Evolutionary conservation across 495 filamentous ascomycete genomes (phyloP).

Genomic region (Aspergillus sparsus): DNA sequence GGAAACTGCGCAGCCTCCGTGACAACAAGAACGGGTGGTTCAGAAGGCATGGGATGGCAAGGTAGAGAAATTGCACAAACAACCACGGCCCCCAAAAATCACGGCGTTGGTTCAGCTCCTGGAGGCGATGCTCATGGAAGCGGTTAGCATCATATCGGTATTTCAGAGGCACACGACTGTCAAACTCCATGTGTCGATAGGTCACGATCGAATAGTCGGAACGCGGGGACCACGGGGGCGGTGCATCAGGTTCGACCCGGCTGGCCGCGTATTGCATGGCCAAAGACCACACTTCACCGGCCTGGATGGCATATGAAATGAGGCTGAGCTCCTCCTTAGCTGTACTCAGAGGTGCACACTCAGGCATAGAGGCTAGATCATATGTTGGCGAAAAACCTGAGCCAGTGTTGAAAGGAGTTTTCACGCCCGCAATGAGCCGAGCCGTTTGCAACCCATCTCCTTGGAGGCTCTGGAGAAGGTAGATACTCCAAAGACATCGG

Average conservation of each 20-base stretch:
- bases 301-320: conserved; percentile 36
- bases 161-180: conserved; percentile 44
- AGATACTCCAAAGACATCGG: conserved; percentile 41
- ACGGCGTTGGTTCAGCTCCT: conserved; percentile 37
- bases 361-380: conserved; percentile 4
- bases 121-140: conserved; percentile 36
- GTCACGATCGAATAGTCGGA: conserved; percentile 45
- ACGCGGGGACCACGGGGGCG: conserved; percentile 45
- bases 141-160: conserved; percentile 44
- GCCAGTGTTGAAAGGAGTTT: conserved; percentile 19
- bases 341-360: not conserved
- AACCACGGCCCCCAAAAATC: conserved; percentile 50
- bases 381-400: conserved; percentile 20
- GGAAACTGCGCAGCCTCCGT: conserved; percentile 42
- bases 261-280: conserved; percentile 42
- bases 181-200: conserved; percentile 45
- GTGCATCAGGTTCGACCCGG: conserved; percentile 28
- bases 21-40: conserved; percentile 49
- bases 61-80: conserved; percentile 45
- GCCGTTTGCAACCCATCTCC: conserved; percentile 22
- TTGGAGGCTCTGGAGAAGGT: conserved; percentile 41
- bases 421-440: conserved; percentile 19
- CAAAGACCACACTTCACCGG: conserved; percentile 44
- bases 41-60: conserved; percentile 43
- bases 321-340: conserved; percentile 39